Evolutionary conservation across 2,329 filamentous ascomycete species (phyloP).

Genomic region (Trichoderma polysporum): DNA sequence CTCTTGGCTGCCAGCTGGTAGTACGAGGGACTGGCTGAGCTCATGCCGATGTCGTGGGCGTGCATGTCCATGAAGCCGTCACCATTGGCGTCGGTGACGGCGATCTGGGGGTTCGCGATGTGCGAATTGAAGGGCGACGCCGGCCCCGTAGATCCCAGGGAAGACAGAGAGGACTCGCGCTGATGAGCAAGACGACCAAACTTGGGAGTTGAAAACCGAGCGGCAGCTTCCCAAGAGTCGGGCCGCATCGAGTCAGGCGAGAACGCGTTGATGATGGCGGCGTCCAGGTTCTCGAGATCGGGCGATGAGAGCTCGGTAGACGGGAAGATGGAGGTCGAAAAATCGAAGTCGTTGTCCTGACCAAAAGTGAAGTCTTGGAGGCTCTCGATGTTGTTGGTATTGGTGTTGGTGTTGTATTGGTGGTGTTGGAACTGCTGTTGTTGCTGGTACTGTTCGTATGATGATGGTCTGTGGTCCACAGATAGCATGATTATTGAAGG

Average conservation of each 20-base stretch:
- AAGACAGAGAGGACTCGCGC: constrained; percentile 61
- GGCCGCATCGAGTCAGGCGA: constrained; percentile 41
- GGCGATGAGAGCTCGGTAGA: constrained; percentile 25
- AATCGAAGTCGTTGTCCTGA: constrained; percentile 13
- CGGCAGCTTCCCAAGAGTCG: constrained; percentile 41
- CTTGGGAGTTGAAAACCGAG: constrained; percentile 40
- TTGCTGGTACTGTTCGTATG: constrained; percentile 17
- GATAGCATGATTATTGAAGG: constrained; percentile 33
- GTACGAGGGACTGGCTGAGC: constrained; percentile 37
- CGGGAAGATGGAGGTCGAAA: constrained; percentile 15
- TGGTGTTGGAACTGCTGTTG: constrained; percentile 33
- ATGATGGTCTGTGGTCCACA: constrained; percentile 29
- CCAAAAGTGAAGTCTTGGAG: constrained; percentile 25
- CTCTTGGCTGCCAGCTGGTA: constrained; percentile 49
- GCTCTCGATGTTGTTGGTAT: constrained; percentile 24
- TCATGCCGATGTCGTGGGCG: constrained; percentile 24
- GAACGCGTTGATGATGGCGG: constrained; percentile 28
- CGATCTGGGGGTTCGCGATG: constrained; percentile 59
- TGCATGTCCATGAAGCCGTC: constrained; percentile 40
- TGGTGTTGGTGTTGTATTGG: constrained; percentile 22
- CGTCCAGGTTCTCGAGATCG: constrained; percentile 26
- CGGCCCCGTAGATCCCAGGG: constrained; percentile 59
- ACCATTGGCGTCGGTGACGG: constrained; percentile 48
- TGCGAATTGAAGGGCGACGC: constrained; percentile 57
- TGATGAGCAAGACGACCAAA: constrained; percentile 49